These are phyloP conservation scores for Diophrys sp. DNA, from an alignment of 73 alveolate species.

Conservation along the genomic window DNA sequence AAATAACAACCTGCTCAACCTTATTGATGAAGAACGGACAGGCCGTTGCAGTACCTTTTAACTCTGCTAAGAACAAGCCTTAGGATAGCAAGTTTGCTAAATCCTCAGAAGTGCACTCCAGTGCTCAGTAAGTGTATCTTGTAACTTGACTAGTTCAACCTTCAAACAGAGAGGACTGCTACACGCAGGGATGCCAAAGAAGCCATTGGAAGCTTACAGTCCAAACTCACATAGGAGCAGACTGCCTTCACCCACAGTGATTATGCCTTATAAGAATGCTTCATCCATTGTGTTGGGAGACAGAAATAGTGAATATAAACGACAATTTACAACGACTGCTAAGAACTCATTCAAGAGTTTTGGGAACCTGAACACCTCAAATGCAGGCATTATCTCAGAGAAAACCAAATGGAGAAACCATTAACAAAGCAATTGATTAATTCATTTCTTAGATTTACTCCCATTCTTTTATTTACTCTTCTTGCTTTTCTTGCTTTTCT, in stretches of 20 bases:
- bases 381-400: not conserved
- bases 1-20: conserved; percentile 60
- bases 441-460: not conserved
- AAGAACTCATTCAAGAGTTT: not conserved
- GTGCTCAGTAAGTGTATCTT: not conserved
- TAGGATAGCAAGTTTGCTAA: conserved; percentile 39
- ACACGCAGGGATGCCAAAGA: conserved; percentile 81
- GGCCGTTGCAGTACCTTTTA: conserved; percentile 74
- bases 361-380: not conserved
- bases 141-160: conserved; percentile 7
- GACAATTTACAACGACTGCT: conserved; percentile 45
- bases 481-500: not conserved
- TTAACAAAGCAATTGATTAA: not conserved
- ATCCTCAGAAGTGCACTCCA: conserved; percentile 43
- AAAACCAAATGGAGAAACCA: not conserved
- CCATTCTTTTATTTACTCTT: not conserved
- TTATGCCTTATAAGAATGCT: conserved; percentile 71
- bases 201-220: conserved; percentile 72
- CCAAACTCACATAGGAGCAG: conserved; percentile 61
- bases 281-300: conserved; percentile 65
- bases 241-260: conserved; percentile 55
- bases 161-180: conserved; percentile 6
- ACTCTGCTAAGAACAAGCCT: conserved; percentile 62
- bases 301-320: conserved; percentile 42
- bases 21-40: conserved; percentile 64